Base-by-base conservation (phyloP, 805 yeast genomes). In the Candida hispaniensis region DNA sequence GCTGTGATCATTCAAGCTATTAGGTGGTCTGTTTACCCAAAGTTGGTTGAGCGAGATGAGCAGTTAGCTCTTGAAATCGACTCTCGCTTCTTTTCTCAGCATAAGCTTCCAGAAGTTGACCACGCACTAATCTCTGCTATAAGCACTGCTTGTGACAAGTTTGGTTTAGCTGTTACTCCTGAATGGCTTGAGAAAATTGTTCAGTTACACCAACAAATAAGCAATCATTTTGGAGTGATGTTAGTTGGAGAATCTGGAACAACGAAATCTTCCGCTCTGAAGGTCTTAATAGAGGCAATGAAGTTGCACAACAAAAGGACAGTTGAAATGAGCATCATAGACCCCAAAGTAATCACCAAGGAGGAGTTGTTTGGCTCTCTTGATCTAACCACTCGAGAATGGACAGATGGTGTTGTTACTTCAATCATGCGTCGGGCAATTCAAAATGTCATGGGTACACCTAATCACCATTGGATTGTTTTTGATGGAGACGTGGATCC, bases 401-500 rank as follows among this genome's bases (percentile, higher is more conserved):
- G 96, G 96, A 69, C 68, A 1, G 97, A 88, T 56, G 97, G 97
- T 5, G 49, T 86, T 7, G 66, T 86, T 34, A 80, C 94, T 0
- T 54, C 70, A 7, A 64, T 77, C 6, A 47, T 88, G 26, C 60
- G 97, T 43, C 63, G 60, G 34, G 65, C 78, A 1, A 51, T 51
- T 16, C 67, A 64, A 3, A 75, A 75, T 42, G 44, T 68, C 10
- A 59, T 79, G 26, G 83, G 82, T 1, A 43, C 58, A 2, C 19
- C 39, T 1, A 72, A 67, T 40, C 54, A 64, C 3, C 64, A 74
- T 10, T 85, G 94, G 91, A 66, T 88, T 40, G 66, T 86, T 0
- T 79, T 88, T 50, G 96, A 88, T 55, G 93, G 96, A 23, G 94
- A 83, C 47, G 70, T 88, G 20, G 96, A 88, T 50, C 96, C 97